Percentiles rank a stretch among this genome's conserved stretches.
Evolutionary conservation across 176 grass and related monocot species (phyloP).

Genomic region (Oryza glaberrima): DNA sequence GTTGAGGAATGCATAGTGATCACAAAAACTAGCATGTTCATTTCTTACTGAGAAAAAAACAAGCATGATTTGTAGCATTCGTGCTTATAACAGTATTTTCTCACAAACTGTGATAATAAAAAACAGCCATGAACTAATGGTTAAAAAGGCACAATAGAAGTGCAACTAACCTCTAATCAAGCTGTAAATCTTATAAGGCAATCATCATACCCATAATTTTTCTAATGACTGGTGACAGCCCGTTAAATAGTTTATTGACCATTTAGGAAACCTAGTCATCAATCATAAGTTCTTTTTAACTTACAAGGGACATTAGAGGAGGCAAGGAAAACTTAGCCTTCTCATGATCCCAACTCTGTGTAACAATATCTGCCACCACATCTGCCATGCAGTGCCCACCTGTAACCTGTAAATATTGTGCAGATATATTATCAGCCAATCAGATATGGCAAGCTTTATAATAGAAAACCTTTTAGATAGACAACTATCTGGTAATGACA

Average conservation of each 20-base stretch:
- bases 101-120: neutral
- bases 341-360: conserved; percentile 84
- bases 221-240: neutral
- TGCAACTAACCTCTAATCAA: conserved; percentile 9
- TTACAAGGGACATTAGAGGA: conserved; percentile 89
- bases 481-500: neutral
- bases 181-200: conserved; percentile 5
- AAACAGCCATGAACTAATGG: neutral
- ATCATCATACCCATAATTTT: neutral
- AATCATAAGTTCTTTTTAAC: conserved; percentile 39
- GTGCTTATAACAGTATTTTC: conserved; percentile 25
- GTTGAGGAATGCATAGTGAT: neutral
- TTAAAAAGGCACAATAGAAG: neutral
- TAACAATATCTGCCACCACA: conserved; percentile 68
- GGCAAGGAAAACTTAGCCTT: conserved; percentile 78
- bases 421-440: conserved; percentile 20
- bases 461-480: neutral
- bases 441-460: neutral
- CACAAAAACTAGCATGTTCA: neutral
- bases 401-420: conserved; percentile 56
- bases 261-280: neutral
- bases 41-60: conserved; percentile 10
- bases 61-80: neutral
- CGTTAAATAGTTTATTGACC: conserved; percentile 10
- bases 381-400: conserved; percentile 55